Percentiles rank a stretch among this genome's conserved stretches.
Conservation (phyloP, 352 stramenopile genomes). For the Phytophthora crassamura region DNA sequence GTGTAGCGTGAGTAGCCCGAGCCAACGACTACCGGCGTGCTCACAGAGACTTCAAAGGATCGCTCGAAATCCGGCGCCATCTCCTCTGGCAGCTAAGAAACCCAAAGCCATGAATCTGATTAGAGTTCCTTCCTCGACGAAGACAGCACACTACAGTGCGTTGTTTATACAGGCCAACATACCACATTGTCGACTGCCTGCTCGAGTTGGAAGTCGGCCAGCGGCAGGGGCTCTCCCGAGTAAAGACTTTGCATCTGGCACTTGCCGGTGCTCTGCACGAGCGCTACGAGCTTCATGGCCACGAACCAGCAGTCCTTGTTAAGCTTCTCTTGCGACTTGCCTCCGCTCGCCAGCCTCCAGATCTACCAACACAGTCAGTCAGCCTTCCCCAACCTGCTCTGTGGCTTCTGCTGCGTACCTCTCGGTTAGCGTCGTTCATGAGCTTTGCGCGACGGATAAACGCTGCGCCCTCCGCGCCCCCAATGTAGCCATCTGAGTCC, state of each 20-base stretch:
- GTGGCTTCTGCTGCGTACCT: conserved; percentile 43
- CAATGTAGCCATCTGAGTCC: conserved; percentile 78
- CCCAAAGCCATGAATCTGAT: conserved; percentile 1
- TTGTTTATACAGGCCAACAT: neutral
- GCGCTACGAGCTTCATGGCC: conserved; percentile 89
- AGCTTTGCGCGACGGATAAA: conserved; percentile 84
- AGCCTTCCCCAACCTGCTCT: neutral
- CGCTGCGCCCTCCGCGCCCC: conserved; percentile 72
- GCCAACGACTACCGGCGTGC: conserved; percentile 79
- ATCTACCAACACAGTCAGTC: conserved; percentile 51
- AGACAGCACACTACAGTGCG: neutral
- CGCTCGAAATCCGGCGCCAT: conserved; percentile 48
- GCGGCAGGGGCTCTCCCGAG: conserved; percentile 65
- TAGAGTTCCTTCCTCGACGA: neutral
- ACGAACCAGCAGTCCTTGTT: conserved; percentile 92
- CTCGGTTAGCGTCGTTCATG: conserved; percentile 86
- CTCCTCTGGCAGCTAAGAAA: conserved; percentile 63
- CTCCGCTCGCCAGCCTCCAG: conserved; percentile 88
- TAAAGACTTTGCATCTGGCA: conserved; percentile 88
- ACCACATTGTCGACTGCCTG: conserved; percentile 83
- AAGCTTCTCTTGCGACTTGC: conserved; percentile 86
- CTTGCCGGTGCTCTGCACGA: conserved; percentile 85
- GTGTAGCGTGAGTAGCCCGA: conserved; percentile 87
- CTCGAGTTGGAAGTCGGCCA: conserved; percentile 86
- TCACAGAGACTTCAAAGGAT: conserved; percentile 78